phyloP scores from a whole-genome alignment of 257 asterid species.

The Primulina eburnea region DNA sequence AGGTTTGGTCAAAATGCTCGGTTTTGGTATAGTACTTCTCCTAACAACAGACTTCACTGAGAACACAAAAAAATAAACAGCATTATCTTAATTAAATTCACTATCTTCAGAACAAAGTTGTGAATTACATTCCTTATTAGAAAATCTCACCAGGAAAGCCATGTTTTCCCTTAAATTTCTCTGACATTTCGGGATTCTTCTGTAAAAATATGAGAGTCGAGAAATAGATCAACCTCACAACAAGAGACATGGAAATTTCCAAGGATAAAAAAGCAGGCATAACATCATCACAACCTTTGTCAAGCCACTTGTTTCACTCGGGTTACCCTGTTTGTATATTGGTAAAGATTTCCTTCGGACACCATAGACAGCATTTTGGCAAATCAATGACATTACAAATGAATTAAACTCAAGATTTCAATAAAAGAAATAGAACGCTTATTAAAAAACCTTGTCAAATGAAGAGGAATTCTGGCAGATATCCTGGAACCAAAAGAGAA shows the following conservation, averaged over 20 bases:
- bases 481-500: constrained; percentile 45
- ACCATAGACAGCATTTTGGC: constrained; percentile 31
- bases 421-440: constrained; percentile 19
- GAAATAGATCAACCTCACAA: constrained; percentile 23
- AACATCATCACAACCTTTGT: constrained; percentile 46
- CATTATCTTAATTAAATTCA: neutral
- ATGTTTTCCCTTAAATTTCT: constrained; percentile 39
- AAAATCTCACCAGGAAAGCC: constrained; percentile 65
- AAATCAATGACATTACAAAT: constrained; percentile 27
- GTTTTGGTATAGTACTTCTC: constrained; percentile 48
- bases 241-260: constrained; percentile 13
- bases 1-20: constrained; percentile 42
- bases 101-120: neutral
- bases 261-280: constrained; percentile 22
- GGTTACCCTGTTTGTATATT: constrained; percentile 43
- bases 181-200: constrained; percentile 45
- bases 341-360: constrained; percentile 74
- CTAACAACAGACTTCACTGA: constrained; percentile 59
- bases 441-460: constrained; percentile 50
- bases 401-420: constrained; percentile 19
- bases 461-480: constrained; percentile 43
- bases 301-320: constrained; percentile 28
- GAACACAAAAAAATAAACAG: constrained; percentile 28
- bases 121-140: constrained; percentile 24
- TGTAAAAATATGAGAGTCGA: constrained; percentile 12